Conservation (phyloP, 1,284 basidiomycete genomes). For the Malassezia sp. region DNA sequence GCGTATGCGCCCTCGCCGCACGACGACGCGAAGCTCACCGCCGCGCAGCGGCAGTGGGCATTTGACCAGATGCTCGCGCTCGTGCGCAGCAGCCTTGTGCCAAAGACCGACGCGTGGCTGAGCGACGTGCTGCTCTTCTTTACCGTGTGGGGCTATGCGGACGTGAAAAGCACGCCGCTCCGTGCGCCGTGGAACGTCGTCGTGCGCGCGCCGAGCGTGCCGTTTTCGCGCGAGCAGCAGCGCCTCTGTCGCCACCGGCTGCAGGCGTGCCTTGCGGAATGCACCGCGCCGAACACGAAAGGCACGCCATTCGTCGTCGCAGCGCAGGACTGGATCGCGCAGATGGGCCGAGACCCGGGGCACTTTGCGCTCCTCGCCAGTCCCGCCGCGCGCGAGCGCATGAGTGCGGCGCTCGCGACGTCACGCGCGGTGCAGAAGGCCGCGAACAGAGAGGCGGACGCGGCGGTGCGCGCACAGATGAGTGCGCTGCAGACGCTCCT, state of each 20-base stretch:
- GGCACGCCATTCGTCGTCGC: slow-evolving; percentile 71
- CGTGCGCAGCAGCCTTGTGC: slow-evolving; percentile 66
- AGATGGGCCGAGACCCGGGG: slow-evolving; percentile 60
- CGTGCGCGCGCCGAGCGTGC: slow-evolving; percentile 54
- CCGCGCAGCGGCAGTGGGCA: slow-evolving; percentile 56
- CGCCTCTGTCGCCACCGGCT: slow-evolving; percentile 60
- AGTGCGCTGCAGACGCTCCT: slow-evolving; percentile 31
- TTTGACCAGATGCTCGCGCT: slow-evolving; percentile 73
- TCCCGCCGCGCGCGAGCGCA: slow-evolving; percentile 19
- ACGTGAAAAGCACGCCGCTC: slow-evolving; percentile 55
- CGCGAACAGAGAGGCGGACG: slow-evolving; percentile 17
- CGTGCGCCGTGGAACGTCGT: slow-evolving; percentile 48
- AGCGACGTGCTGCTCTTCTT: slow-evolving; percentile 68
- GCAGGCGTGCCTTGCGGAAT: slow-evolving; percentile 63
- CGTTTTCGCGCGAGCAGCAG: slow-evolving; percentile 61
- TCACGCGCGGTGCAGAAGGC: slow-evolving; percentile 26
- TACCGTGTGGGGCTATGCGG: slow-evolving; percentile 68
- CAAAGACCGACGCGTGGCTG: slow-evolving; percentile 69
- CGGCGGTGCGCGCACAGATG: slow-evolving; percentile 13
- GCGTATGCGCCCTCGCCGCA: slow-evolving; percentile 38
- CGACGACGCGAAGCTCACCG: slow-evolving; percentile 18
- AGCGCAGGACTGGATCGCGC: slow-evolving; percentile 56
- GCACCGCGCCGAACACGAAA: slow-evolving; percentile 59
- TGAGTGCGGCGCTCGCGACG: slow-evolving; percentile 17
- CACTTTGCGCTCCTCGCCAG: slow-evolving; percentile 49